Conservation (phyloP, 2,329 filamentous ascomycete genomes). For the Trematosphaeria pertusa region DNA sequence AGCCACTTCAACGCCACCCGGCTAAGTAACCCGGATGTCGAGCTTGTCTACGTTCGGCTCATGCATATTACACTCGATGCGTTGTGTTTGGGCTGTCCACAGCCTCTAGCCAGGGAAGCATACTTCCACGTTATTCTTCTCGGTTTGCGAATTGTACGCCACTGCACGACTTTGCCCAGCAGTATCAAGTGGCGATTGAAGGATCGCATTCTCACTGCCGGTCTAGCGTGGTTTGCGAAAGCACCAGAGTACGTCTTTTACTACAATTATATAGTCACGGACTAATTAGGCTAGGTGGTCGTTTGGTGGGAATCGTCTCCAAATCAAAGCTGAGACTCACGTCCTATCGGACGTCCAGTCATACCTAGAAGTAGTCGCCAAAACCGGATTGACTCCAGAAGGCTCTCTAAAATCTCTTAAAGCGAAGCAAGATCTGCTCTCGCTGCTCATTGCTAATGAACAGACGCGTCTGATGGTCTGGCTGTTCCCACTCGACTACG, state of each 20-base stretch:
- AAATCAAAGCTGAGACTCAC: slow-evolving; percentile 90
- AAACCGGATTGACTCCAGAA: slow-evolving; percentile 59
- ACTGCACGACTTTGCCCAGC: slow-evolving; percentile 69
- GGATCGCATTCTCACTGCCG: slow-evolving; percentile 86
- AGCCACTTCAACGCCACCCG: slow-evolving; percentile 95
- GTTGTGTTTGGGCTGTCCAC: slow-evolving; percentile 67
- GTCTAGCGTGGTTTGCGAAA: slow-evolving; percentile 85
- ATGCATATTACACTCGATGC: slow-evolving; percentile 80
- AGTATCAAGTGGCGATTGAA: slow-evolving; percentile 82
- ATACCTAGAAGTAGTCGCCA: slow-evolving; percentile 69
- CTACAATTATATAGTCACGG: neutral
- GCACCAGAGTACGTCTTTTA: slow-evolving; percentile 65
- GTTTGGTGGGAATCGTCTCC: slow-evolving; percentile 90
- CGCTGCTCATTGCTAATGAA: slow-evolving; percentile 83
- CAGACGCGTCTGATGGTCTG: slow-evolving; percentile 84
- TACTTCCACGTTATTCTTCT: slow-evolving; percentile 88
- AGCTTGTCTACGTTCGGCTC: slow-evolving; percentile 81
- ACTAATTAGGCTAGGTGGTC: slow-evolving; percentile 71
- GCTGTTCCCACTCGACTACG: slow-evolving; percentile 79
- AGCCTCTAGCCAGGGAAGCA: slow-evolving; percentile 90
- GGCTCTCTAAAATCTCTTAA: slow-evolving; percentile 70
- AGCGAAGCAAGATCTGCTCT: slow-evolving; percentile 82
- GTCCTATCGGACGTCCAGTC: slow-evolving; percentile 77
- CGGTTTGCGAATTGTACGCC: slow-evolving; percentile 76
- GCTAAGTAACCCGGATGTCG: slow-evolving; percentile 81